Base-by-base conservation (phyloP, 495 filamentous ascomycete species). In the Schizothecium vesticola region DNA sequence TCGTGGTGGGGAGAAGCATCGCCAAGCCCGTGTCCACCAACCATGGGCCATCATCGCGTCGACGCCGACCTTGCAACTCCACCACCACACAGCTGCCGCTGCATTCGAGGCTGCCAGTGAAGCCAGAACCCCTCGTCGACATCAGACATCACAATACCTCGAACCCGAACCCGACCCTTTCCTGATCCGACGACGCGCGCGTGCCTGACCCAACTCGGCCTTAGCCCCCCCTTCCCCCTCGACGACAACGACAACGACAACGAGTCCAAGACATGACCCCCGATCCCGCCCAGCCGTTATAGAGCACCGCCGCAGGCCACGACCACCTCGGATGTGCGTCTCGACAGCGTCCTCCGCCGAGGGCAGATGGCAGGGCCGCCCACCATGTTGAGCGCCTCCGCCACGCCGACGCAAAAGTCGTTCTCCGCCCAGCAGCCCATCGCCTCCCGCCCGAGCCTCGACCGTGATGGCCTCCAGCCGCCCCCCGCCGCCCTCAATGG, bases 361-460 rank as follows among this genome's bases (percentile, higher is more conserved):
- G 79, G 84, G 79, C 79, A 80, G 78, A 80, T 86, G 83, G 84
- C 81, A 72, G 84, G 80, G 76, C 82, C 84, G 79, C 75, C 84
- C 80, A 86, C 80, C 78, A 86, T 85, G 79, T 79, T 86, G 77
- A 85, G 81, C 80, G 82, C 84, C 76, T 91, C 90, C 68, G 86
- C 86, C 77, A 89, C 87, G 66, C 90, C 90, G 74, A 88, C 88
- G 74, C 90, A 92, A 79, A 87, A 89, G 79, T 87, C 84, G 66
- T 82, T 87, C 67, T 83, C 82, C 71, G 82, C 85, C 73, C 88
- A 87, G 68, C 81, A 82, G 67, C 83, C 85, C 22, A 79, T 79
- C 11, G 80, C 83, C 64, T 72, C 78, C 56, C 78, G 81, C 29
- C 72, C 79, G 11, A 83, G 81, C 71, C 70, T 83, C 70, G 82